These are phyloP conservation scores for Juncus effusus DNA, from an alignment of 176 grass and related monocot species.

Conservation along the genomic window DNA sequence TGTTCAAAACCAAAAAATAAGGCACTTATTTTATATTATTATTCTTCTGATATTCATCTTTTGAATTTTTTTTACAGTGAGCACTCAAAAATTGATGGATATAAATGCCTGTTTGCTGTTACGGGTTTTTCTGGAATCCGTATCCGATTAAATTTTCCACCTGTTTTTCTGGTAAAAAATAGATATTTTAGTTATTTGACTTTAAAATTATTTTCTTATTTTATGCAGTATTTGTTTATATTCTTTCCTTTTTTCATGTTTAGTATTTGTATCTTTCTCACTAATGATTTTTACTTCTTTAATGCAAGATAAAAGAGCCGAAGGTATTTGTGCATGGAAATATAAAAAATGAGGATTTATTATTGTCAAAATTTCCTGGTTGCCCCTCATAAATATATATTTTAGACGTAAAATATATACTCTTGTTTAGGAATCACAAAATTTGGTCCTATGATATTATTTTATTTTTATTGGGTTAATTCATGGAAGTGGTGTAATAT, in stretches of 20 bases:
- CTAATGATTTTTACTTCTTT: conserved; percentile 11
- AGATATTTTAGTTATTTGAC: conserved; percentile 9
- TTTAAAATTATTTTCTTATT: background rate
- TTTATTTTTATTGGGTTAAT: no score
- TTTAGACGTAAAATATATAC: no score
- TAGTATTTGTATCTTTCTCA: background rate
- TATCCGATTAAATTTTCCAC: conserved; percentile 43
- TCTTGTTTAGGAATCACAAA: no score
- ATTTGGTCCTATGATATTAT: no score
- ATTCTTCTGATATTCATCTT: conserved; percentile 16
- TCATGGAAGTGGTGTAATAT: no score
- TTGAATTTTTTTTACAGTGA: conserved; percentile 42
- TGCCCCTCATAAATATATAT: conserved; percentile 33
- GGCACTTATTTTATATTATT: background rate
- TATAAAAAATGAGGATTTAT: conserved; percentile 36
- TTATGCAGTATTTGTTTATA: no score
- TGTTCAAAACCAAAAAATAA: background rate
- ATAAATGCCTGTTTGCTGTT: conserved; percentile 69
- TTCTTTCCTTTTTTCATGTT: background rate
- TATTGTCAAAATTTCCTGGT: conserved; percentile 58
- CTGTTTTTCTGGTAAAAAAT: conserved; percentile 49
- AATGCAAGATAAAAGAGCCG: conserved; percentile 65
- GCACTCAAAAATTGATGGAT: conserved; percentile 52
- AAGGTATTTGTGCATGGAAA: conserved; percentile 88
- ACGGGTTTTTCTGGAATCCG: conserved; percentile 62